Base-by-base conservation (phyloP, 768 basidiomycete genomes). In the Aureoboletus auriporus region DNA sequence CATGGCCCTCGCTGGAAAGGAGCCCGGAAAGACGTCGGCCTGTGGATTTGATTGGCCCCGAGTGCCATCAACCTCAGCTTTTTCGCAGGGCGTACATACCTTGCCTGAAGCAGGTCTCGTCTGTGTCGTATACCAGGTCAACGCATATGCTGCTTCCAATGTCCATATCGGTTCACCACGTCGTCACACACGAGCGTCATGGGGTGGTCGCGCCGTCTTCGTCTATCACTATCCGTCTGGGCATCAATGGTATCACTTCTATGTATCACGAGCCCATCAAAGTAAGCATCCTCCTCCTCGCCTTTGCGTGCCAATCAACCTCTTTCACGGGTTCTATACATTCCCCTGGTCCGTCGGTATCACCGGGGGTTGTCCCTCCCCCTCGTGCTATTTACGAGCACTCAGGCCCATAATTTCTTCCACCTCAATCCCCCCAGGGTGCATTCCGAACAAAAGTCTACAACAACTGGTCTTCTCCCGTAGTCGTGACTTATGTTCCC, bases 371-470 rank as follows among this genome's bases (percentile, higher is more conserved):
- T 79, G 96, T 17, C 95, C 95, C 0, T 89, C 89, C 14, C 93
- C 91, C 0, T 96, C 93, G 0, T 98, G 96, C 67, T 99, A 98
- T 99, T 99, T 62, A 89, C 98, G 41, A 96, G 92, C 13, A 77
- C 85, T 0, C 95, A 99, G 63, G 86, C 84, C 4, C 87, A 93
- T 54, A 87, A 83, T 42, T 75, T 98, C 8, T 85, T 92, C 61
- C 87, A 91, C 60, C 79, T 89, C 31, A 83, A 89, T 67, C 86
- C 87, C 2, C 84, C n/a, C n/a, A n/a, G n/a, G n/a, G n/a, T n/a
- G n/a, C n/a, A n/a, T n/a, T n/a, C n/a, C n/a, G n/a, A n/a, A n/a
- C n/a, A n/a, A n/a, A n/a, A n/a, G n/a, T n/a, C n/a, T n/a, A n/a
- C n/a, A n/a, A n/a, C n/a, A n/a, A n/a, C n/a, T n/a, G n/a, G n/a